These are phyloP conservation scores for Metarhizium album DNA, from an alignment of 2,329 filamentous ascomycete species.

Conservation along the genomic window DNA sequence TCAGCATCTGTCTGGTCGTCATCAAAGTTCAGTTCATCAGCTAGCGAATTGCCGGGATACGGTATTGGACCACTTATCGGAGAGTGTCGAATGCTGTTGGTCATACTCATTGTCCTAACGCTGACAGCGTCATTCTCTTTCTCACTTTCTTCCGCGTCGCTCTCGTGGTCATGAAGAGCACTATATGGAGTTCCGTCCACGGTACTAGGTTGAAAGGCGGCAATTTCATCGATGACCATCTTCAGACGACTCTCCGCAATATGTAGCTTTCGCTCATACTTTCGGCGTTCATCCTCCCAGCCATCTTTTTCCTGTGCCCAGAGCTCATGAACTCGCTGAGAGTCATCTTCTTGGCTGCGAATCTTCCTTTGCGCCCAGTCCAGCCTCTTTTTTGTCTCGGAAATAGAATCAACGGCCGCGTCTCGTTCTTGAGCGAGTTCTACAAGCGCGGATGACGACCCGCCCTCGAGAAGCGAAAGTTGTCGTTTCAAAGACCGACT, in stretches of 20 bases:
- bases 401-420: conserved; percentile 60
- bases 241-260: conserved; percentile 83
- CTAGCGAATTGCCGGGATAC: conserved; percentile 62
- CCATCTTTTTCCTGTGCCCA: conserved; percentile 76
- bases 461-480: conserved; percentile 75
- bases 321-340: conserved; percentile 62
- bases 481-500: conserved; percentile 73
- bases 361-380: conserved; percentile 69
- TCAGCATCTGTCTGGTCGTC: conserved; percentile 61
- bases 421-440: conserved; percentile 81
- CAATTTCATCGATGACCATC: conserved; percentile 74
- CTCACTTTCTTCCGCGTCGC: conserved; percentile 48
- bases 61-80: conserved; percentile 48
- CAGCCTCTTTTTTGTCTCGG: conserved; percentile 66
- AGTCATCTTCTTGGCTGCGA: conserved; percentile 72
- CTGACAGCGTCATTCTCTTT: conserved; percentile 64
- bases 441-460: conserved; percentile 73
- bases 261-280: conserved; percentile 74
- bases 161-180: conserved; percentile 32
- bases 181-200: conserved; percentile 27
- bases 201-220: conserved; percentile 52
- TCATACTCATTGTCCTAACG: conserved; percentile 59
- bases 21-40: conserved; percentile 83
- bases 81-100: conserved; percentile 65
- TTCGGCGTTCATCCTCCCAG: conserved; percentile 77